Base-by-base conservation (phyloP, 139 green algal genomes). In the Mesotaenium endlicherianum region DNA sequence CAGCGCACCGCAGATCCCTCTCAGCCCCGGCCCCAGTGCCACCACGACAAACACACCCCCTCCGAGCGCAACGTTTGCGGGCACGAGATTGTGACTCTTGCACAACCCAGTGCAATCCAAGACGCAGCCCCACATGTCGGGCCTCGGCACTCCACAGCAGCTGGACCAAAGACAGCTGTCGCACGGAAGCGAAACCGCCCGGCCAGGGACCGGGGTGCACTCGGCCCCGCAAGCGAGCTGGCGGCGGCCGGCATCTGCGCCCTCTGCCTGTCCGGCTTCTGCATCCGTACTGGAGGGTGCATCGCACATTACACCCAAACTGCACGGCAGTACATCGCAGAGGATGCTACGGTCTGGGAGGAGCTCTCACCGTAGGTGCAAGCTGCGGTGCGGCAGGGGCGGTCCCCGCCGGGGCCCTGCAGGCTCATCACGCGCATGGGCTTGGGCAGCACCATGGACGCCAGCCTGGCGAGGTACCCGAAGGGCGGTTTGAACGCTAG, bases 401-500 rank as follows among this genome's bases (percentile, higher is more conserved):
- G 36, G 36, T 31, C 16, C 14, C 64, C 64, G 64, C 14, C 14
- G 4, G 39, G 70, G 4, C 40, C 70, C 5, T 31, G 40, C 70
- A 78, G n/a, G 34, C 70, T n/a, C 70, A 78, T 49, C 70, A 78
- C 34, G 34, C 70, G 70, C 70, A 78, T 49, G 3, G 70, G 70
- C 38, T 4, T 20, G 5, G 70, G 3, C 70, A 78, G 39, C 3
- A 78, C 4, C 14, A 5, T 4, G 4, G 14, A 16, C 38, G 70
- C 70, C 36, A 69, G 36, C 6, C 70, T n/a, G 30, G 39, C 30
- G 14, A 78, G 5, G 8, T 64, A 78, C 4, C 5, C 40, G 41
- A 78, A 53, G 6, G n/a, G 20, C 30, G 40, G 40, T 14, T 14
- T 26, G 40, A 42, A 58, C 14, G 64, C 64, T n/a, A 78, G 14